Base-by-base conservation (phyloP, 139 green algal genomes). In the Auxenochlorella pyrenoidosa region DNA sequence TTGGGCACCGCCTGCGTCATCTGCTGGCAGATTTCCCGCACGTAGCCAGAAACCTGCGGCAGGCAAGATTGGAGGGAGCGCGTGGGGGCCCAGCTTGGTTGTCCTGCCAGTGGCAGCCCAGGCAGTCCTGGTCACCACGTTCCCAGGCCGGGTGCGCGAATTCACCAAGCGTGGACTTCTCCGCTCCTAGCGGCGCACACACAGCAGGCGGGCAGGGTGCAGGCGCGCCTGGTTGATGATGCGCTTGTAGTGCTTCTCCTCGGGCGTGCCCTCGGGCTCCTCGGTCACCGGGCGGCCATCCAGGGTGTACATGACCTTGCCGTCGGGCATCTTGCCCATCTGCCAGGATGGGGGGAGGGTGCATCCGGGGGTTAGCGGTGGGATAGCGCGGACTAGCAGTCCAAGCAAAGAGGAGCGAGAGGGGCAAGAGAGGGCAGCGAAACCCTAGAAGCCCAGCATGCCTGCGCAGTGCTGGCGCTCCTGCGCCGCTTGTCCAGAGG, bases 1-100 rank as follows among this genome's bases (percentile, higher is more conserved):
- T 98, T 98, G 84, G 96, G 96, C 70, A 98, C 93, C 26, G 96
- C 98, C 77, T 96, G 95, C 82, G 95, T 94, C 87, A 98, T 94
- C 94, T 98, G 96, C 51, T 86, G 91, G 81, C 96, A 93, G 28
- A 98, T 94, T 83, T 98, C 95, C 76, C 94, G 92, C 77, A 98
- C 93, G 93, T 98, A 98, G 0, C 95, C 95, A n/a, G 89, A 95
- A 19, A 98, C 92, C 68, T 94, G 91, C 1, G 66, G 21, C 28
- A 38, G 28, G 38, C 10, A 54, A 54, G 47, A 54, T n/a, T n/a
- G 47, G 47, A 10, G 47, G 6, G 47, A 54, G 10, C n/a, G n/a
- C n/a, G n/a, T n/a, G n/a, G n/a, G n/a, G n/a, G n/a, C n/a, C n/a
- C n/a, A n/a, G n/a, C n/a, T n/a, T n/a, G n/a, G n/a, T n/a, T n/a